Evolutionary conservation across 306 rosid genomes (phyloP), one percentile per base, ranked within the genome.

Genomic region (Geum urbanum): DNA sequence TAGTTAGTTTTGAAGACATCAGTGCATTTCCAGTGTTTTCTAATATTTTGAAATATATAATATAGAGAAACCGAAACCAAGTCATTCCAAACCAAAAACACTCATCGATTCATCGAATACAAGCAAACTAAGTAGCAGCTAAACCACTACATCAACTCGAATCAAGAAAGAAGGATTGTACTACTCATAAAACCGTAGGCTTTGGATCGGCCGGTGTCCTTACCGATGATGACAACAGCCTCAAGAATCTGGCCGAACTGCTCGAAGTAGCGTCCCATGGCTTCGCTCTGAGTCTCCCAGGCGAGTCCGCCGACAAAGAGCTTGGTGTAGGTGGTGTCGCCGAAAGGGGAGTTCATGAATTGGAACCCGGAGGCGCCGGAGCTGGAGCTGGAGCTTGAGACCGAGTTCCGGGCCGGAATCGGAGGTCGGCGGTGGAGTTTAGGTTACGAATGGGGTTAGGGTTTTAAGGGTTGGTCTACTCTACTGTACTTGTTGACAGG

Each of bases 101-200:
- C 20, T 14, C 32, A 19, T 20, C 9, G 59, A 54, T 20, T 55
- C 37, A 20, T 55, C 60, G 11, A 8, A 7, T 52, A 8, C 24
- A 4, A 52, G 22, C 9, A 41, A 18, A 7, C 22, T 50, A 50
- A 50, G 15, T 1, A 50, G 20, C 55, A 16, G 19, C 20, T 24
- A 24, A 24, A 0, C 12, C 8, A 8, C 60, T 20, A 55, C 6
- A 48, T 48, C 52, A 48, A 48, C 18, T 12, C 13, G 5, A 47
- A 55, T 54, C 43, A 63, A 37, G 70, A 72, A 63, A 81, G 78
- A 71, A 39, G 13, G 40, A 24, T 55, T 8, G 40, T 8, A 75
- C 80, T 78, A 86, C 98, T 92, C 88, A 94, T 96, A 69, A 94
- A 94, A 77, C 98, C 98, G 58, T 94, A 94, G 82, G 97, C 97